Percentiles rank a stretch among this genome's conserved stretches.
These are phyloP conservation scores for Debaryomyces udenii DNA, from an alignment of 1,139 yeast species.

Conservation along the genomic window DNA sequence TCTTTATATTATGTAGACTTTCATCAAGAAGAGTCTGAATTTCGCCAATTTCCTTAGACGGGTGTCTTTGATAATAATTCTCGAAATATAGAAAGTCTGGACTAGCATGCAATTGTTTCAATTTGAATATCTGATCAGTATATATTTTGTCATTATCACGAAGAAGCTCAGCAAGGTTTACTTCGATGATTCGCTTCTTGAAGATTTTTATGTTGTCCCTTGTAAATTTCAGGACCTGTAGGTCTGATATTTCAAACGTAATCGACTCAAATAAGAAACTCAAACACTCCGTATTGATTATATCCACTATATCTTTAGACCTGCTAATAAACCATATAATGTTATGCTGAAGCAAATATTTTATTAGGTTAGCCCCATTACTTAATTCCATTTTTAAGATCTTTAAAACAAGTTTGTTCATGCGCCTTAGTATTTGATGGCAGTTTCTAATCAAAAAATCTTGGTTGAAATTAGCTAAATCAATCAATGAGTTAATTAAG, in stretches of 20 bases:
- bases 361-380: constrained; percentile 1
- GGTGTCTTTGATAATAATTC: constrained; percentile 4
- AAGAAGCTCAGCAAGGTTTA: neutral
- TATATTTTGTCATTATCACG: constrained; percentile 3
- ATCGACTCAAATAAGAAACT: neutral
- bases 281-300: neutral
- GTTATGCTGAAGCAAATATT: constrained; percentile 2
- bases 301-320: neutral
- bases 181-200: neutral
- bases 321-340: constrained; percentile 1
- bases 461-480: constrained; percentile 9
- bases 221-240: constrained; percentile 4
- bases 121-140: neutral
- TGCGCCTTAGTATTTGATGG: neutral
- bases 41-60: neutral
- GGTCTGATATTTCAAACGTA: neutral
- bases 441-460: constrained; percentile 6
- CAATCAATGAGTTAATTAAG: constrained; percentile 20
- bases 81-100: constrained; percentile 5
- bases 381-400: neutral
- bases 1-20: constrained; percentile 1
- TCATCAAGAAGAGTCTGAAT: neutral
- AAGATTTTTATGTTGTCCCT: constrained; percentile 1
- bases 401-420: neutral
- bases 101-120: neutral